Percentiles rank a stretch among this genome's conserved stretches.
Evolutionary conservation across 2,329 filamentous ascomycete species (phyloP).

Genomic region (Colletotrichum tropicicola): DNA sequence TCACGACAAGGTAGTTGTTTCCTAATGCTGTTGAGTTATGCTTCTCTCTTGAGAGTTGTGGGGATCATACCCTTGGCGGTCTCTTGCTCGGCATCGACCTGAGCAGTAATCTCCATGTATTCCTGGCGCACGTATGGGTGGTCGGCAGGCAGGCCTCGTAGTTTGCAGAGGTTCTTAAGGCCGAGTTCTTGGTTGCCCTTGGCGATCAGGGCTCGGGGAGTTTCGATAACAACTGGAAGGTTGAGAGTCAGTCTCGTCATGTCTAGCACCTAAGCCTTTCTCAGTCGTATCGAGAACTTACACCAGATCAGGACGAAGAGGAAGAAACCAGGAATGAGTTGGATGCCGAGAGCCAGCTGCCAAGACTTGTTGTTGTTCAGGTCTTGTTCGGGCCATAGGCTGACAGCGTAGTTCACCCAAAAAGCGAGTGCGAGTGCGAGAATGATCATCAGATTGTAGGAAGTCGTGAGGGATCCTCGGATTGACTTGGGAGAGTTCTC

Average conservation of each 20-base stretch:
- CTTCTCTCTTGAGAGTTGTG: background rate
- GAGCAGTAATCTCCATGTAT: slow-evolving; percentile 28
- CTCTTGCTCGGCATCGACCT: slow-evolving; percentile 26
- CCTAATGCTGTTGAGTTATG: background rate
- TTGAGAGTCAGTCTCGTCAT: background rate
- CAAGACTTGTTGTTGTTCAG: slow-evolving; percentile 43
- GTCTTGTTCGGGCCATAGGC: slow-evolving; percentile 36
- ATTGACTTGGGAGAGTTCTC: slow-evolving; percentile 51
- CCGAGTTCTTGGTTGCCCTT: slow-evolving; percentile 44
- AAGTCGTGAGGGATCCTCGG: slow-evolving; percentile 48
- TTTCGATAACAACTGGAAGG: slow-evolving; percentile 30
- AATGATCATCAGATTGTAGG: slow-evolving; percentile 50
- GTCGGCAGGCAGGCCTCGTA: slow-evolving; percentile 39
- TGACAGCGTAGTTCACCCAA: slow-evolving; percentile 41
- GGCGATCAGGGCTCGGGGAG: slow-evolving; percentile 40
- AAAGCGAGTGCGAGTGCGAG: slow-evolving; percentile 43
- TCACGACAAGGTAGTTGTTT: slow-evolving; percentile 42
- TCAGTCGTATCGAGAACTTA: background rate
- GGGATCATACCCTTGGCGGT: background rate
- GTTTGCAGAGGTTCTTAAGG: slow-evolving; percentile 44
- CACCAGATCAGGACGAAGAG: slow-evolving; percentile 44
- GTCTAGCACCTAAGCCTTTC: fast-evolving
- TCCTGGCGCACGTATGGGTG: slow-evolving; percentile 31
- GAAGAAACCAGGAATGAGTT: slow-evolving; percentile 47
- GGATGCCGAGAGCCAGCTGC: slow-evolving; percentile 46